A percentile compares a stretch with the other conserved stretches of the same genome.
phyloP scores from a whole-genome alignment of 116 monocot species.

The Thalassia testudinum region DNA sequence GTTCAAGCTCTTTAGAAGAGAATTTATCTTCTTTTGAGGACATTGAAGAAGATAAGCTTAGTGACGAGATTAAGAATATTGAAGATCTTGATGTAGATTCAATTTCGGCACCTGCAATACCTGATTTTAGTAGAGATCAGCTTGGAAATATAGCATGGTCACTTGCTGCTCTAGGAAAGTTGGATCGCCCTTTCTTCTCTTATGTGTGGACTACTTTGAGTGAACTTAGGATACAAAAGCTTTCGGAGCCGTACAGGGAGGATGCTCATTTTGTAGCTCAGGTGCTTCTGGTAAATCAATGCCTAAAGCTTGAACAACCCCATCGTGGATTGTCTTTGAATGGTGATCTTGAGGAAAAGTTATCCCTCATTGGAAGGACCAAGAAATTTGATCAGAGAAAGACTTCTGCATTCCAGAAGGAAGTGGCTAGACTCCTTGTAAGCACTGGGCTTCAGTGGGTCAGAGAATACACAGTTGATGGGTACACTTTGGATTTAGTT shows the following conservation, averaged over 20 bases:
- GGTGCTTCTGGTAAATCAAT: slow-evolving; percentile 68
- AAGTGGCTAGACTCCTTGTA: slow-evolving; percentile 69
- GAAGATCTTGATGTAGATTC: slow-evolving; percentile 9
- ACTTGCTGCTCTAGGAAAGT: slow-evolving; percentile 68
- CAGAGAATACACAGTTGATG: slow-evolving; percentile 61
- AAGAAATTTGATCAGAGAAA: slow-evolving; percentile 83
- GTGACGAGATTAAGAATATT: neutral
- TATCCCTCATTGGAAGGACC: slow-evolving; percentile 51
- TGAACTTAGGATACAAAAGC: slow-evolving; percentile 31
- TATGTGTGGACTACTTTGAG: slow-evolving; percentile 56
- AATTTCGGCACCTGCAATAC: neutral
- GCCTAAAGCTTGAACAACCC: slow-evolving; percentile 72
- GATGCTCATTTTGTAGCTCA: slow-evolving; percentile 87
- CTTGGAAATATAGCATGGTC: slow-evolving; percentile 91
- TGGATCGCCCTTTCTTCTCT: slow-evolving; percentile 65
- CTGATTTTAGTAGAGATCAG: slow-evolving; percentile 70
- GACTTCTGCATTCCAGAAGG: slow-evolving; percentile 91
- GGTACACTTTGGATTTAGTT: slow-evolving; percentile 88
- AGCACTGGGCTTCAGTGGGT: slow-evolving; percentile 85
- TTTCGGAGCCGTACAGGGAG: slow-evolving; percentile 76
- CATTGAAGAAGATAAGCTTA: neutral
- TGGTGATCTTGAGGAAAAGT: slow-evolving; percentile 60
- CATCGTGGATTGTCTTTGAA: slow-evolving; percentile 48
- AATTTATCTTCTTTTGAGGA: slow-evolving; percentile 7
- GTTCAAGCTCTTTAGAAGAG: slow-evolving; percentile 8